Conservation (phyloP, 1,284 basidiomycete species). For the Violaceomyces palustris region DNA sequence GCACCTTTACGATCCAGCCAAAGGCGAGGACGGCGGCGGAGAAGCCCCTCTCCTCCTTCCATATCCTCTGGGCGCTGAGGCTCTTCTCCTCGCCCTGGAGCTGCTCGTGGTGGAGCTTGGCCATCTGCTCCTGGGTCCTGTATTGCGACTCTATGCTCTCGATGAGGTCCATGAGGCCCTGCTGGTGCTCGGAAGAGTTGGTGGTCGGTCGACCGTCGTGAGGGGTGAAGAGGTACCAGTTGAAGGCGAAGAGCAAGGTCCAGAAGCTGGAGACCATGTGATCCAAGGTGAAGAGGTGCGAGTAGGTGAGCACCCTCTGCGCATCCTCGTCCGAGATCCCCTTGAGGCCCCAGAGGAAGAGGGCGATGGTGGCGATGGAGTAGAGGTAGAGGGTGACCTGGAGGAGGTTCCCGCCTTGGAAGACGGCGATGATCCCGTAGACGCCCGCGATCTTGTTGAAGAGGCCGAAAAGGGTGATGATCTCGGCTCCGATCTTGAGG, state of each 20-base stretch:
- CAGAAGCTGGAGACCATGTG: constrained; percentile 87
- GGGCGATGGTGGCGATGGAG: constrained; percentile 74
- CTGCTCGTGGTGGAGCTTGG: constrained; percentile 42
- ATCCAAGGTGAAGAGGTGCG: constrained; percentile 86
- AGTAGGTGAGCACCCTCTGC: constrained; percentile 72
- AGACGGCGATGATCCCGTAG: constrained; percentile 86
- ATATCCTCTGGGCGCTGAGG: constrained; percentile 57
- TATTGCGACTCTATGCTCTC: constrained; percentile 48
- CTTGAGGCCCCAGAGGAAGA: constrained; percentile 79
- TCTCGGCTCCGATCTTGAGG: constrained; percentile 49
- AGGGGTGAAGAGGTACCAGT: constrained; percentile 83
- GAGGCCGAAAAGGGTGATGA: constrained; percentile 56
- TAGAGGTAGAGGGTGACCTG: constrained; percentile 81
- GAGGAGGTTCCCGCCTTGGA: constrained; percentile 79
- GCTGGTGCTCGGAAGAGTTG: constrained; percentile 41
- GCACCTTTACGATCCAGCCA: constrained; percentile 85
- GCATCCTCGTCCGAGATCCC: constrained; percentile 64
- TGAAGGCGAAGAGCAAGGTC: constrained; percentile 80
- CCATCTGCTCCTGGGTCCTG: constrained; percentile 37
- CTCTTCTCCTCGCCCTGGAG: constrained; percentile 52
- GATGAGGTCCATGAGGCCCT: constrained; percentile 49
- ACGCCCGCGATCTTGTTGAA: constrained; percentile 97
- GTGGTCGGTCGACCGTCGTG: constrained; percentile 64
- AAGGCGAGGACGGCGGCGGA: constrained; percentile 71
- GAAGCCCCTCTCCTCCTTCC: constrained; percentile 81